Evolutionary conservation across 371 early-diverging fungal species (phyloP), one percentile per base, ranked within the genome.

Genomic region (Mucor circinelloides): DNA sequence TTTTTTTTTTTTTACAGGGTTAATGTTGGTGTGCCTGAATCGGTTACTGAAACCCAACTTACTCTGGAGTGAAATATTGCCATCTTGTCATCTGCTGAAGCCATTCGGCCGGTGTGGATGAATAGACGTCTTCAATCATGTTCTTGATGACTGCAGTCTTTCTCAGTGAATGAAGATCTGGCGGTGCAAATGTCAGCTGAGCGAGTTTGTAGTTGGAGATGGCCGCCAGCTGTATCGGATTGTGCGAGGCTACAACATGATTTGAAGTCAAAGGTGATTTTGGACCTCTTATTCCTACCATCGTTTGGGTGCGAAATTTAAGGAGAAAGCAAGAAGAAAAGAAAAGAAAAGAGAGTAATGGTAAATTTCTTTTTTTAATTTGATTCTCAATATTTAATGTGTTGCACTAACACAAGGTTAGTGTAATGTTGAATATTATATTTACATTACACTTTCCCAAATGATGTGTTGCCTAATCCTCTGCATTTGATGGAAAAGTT

Each of bases 401-500:
- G 44, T 40, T 42, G 44, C 44, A 44, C 44, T 28, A 60, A 60
- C 60, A 38, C 40, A 40, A 40, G 25, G 44, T 60, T 60, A 23
- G 40, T 60, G 60, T 60, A 38, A 58, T 57, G 34, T 55, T 31
- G 15, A 5, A n/a, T 48, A 23, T 56, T 19, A 6, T 38, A 25
- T 58, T 63, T 63, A n/a, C n/a, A 30, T 68, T 64, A 59, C 19
- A 60, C 68, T 40, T 68, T 68, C 8, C 78, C 79, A 74, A 77
- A 87, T 10, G 73, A 72, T 7, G 85, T 79, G n/a, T 83, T 86
- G 19, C 86, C 85, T 36, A 91, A 70, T 12, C 89, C 88, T 63
- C 91, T 80, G 46, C 90, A 89, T 58, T 85, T 86, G 38, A 84
- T 77, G 5, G 89, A 86, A 65, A 91, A 91, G 52, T 73, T 79